Evolutionary conservation across 73 alveolate species (phyloP).

Genomic region (Symbiodinium pilosum): DNA sequence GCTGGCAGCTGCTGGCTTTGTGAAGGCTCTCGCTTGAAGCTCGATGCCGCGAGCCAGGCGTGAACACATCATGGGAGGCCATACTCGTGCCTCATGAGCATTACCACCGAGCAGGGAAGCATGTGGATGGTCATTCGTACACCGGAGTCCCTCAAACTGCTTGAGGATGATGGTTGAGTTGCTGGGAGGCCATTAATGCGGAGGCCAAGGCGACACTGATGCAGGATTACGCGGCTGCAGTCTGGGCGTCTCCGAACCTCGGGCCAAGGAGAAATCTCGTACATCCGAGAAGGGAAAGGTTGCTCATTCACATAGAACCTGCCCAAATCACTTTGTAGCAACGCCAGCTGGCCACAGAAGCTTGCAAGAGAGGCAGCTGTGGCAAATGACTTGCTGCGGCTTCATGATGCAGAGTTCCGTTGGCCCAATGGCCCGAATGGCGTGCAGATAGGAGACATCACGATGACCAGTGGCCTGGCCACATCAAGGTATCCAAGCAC

Average conservation of each 20-base stretch:
- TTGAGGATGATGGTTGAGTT: background rate
- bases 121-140: background rate
- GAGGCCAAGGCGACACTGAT: background rate
- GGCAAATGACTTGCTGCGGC: background rate
- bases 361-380: background rate
- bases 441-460: background rate
- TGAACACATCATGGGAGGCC: conserved; percentile 8
- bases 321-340: background rate
- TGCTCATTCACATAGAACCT: conserved; percentile 15
- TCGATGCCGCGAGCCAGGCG: background rate
- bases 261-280: background rate
- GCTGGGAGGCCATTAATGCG: background rate
- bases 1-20: background rate
- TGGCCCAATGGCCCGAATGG: background rate
- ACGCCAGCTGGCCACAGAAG: background rate
- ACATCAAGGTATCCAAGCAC: background rate
- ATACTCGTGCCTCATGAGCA: background rate
- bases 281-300: background rate
- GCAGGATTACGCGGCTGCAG: background rate
- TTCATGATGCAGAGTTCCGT: background rate
- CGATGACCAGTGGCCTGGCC: background rate
- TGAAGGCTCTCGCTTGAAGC: background rate
- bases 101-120: background rate
- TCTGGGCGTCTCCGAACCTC: background rate
- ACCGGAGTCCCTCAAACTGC: background rate